A percentile compares a stretch with the other conserved stretches of the same genome.
phyloP scores from a whole-genome alignment of 2,329 filamentous ascomycete species.

The Cordyceps cateniannulata region DNA sequence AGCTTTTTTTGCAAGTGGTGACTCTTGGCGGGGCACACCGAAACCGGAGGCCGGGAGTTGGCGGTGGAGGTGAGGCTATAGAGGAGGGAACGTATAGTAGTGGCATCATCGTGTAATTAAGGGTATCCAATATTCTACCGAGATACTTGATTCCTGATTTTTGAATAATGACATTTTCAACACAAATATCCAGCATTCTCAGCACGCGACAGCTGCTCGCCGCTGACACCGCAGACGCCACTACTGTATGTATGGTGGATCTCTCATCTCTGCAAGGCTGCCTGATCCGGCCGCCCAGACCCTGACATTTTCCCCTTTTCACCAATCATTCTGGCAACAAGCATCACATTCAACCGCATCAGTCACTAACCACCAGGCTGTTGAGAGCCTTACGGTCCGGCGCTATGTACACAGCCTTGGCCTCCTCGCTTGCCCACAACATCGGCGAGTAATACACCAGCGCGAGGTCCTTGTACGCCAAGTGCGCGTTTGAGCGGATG shows the following conservation, averaged over 20 bases:
- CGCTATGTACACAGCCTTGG: conserved; percentile 17
- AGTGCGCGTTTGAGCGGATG: conserved; percentile 13
- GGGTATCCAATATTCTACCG: neutral
- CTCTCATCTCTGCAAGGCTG: neutral
- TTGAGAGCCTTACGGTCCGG: conserved; percentile 19
- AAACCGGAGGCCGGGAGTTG: conserved; percentile 3
- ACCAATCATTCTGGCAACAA: neutral
- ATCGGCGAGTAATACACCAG: conserved; percentile 21
- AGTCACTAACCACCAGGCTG: conserved; percentile 1
- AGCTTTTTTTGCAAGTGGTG: neutral
- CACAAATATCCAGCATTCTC: neutral
- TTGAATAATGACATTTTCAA: neutral
- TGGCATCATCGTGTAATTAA: neutral
- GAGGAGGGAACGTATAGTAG: neutral
- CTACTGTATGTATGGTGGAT: neutral
- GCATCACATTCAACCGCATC: neutral
- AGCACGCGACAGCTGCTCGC: too few species aligned
- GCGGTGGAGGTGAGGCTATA: neutral
- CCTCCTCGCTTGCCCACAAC: conserved; percentile 20
- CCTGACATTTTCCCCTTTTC: too few species aligned
- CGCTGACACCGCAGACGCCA: too few species aligned
- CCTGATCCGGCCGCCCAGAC: too few species aligned
- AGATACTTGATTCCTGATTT: neutral
- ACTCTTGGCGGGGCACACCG: conserved; percentile 12
- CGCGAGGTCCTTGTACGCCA: conserved; percentile 23